Percentiles rank a stretch among this genome's conserved stretches.
Conservation (phyloP, 495 filamentous ascomycete genomes). For the Glonium stellatum region DNA sequence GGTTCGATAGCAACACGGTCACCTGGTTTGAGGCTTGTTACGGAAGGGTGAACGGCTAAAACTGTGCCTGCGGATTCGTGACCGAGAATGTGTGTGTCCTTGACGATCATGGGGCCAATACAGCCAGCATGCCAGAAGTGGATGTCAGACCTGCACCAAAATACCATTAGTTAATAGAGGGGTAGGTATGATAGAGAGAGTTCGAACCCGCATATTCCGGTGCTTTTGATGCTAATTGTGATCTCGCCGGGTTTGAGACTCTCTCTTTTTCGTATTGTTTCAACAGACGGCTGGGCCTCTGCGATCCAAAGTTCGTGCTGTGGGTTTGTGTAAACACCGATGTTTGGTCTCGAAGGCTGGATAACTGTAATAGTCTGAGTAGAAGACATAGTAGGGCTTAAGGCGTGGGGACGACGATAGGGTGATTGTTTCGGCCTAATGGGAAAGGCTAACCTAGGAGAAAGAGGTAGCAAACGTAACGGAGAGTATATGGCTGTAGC, state of each 20-base stretch:
- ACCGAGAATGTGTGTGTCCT: constrained; percentile 78
- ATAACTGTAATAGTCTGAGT: constrained; percentile 26
- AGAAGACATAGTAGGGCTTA: constrained; percentile 11
- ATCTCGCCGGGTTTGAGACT: constrained; percentile 73
- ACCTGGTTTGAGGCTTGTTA: constrained; percentile 66
- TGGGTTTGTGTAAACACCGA: constrained; percentile 92
- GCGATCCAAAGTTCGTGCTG: constrained; percentile 85
- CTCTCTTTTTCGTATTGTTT: constrained; percentile 64
- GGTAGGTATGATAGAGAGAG: constrained; percentile 26
- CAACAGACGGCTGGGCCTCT: constrained; percentile 64
- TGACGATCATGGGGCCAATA: constrained; percentile 92
- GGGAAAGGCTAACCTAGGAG: too few species aligned
- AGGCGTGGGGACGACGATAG: too few species aligned
- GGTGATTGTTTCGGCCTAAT: too few species aligned
- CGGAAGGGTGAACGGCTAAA: constrained; percentile 71
- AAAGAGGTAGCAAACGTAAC: too few species aligned
- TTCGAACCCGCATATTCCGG: constrained; percentile 84
- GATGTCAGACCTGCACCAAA: constrained; percentile 64
- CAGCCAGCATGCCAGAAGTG: constrained; percentile 94
- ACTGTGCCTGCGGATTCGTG: constrained; percentile 86
- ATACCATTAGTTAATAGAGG: background rate
- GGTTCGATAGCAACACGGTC: constrained; percentile 89
- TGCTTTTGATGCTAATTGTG: constrained; percentile 76
- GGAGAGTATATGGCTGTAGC: too few species aligned
- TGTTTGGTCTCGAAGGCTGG: constrained; percentile 61